Evolutionary conservation across 2,329 filamentous ascomycete species (phyloP), one percentile per base, ranked within the genome.

Genomic region (Fusarium tuaranense): DNA sequence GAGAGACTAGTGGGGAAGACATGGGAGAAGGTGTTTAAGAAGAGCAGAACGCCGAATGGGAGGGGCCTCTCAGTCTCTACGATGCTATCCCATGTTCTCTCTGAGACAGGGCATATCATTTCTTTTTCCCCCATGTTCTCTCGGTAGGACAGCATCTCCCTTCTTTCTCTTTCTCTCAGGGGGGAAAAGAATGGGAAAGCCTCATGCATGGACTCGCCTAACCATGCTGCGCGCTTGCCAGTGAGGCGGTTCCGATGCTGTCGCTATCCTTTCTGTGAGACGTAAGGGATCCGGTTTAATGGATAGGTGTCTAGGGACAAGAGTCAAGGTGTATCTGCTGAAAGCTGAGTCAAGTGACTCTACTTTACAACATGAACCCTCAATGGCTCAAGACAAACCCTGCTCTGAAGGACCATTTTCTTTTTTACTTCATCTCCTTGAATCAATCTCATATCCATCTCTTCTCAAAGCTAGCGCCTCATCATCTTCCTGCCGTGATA

Each of bases 21-120:
- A 81, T 79, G 78, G 76, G 75, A 63, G 74, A 71, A 76, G 69
- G 73, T 46, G 70, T 80, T 79, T 79, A 79, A 79, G 74, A 79
- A 77, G 75, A 79, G 76, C 74, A 48, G 14, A 41, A 61, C 69
- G 64, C 58, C 69, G 67, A 70, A 68, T 22, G 22, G 22, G 22
- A 22, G 22, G 22, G 22, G 22, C 22, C 22, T 22, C 22, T 22
- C 22, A 22, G 22, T 22, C 22, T 22, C 22, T 22, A 22, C 25
- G 55, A 58, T 51, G 41, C 13, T 67, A 63, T 68, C 44, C 20
- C 53, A 20, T 32, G 9, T n/a, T 41, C 10, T 9, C 34, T 32
- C 9, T 36, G 32, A 58, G 44, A 38, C 44, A 27, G 48, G 20
- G 41, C 5, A 51, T 30, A 32, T 53, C 27, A 53, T 53, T 53